Percentiles rank a stretch among this genome's conserved stretches.
These are phyloP conservation scores for Trichoderma sp. DNA, from an alignment of 2,329 filamentous ascomycete species.

Conservation along the genomic window DNA sequence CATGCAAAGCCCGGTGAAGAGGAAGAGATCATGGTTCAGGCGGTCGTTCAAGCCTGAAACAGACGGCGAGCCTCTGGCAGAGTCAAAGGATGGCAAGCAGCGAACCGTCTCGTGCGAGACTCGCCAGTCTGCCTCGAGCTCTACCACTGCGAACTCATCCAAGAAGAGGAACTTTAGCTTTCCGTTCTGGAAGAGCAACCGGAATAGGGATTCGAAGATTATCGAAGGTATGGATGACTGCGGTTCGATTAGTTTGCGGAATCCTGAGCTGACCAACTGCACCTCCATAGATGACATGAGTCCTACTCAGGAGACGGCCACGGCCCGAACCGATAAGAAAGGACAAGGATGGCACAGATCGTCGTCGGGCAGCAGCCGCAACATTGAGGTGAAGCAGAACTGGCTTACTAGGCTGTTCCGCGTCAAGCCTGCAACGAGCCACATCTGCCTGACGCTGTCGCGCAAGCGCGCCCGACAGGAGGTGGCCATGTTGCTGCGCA, in stretches of 20 bases:
- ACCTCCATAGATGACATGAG: background rate
- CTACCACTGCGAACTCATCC: constrained; percentile 34
- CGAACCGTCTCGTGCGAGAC: constrained; percentile 29
- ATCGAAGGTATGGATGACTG: constrained; percentile 46
- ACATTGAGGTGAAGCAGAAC: constrained; percentile 71
- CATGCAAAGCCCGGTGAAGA: constrained; percentile 37
- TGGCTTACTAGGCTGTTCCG: constrained; percentile 90
- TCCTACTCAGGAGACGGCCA: background rate
- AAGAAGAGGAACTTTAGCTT: constrained; percentile 59
- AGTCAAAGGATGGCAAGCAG: constrained; percentile 21
- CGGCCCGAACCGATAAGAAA: background rate
- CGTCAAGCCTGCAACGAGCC: constrained; percentile 77
- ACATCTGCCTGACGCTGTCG: constrained; percentile 74
- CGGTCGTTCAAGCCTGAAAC: constrained; percentile 45
- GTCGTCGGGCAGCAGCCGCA: constrained; percentile 47
- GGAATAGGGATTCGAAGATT: constrained; percentile 48
- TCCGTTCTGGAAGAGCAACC: constrained; percentile 58
- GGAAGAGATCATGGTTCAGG: constrained; percentile 58
- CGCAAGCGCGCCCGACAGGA: constrained; percentile 73
- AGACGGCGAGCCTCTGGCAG: constrained; percentile 12
- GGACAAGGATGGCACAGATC: constrained; percentile 40
- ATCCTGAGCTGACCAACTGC: background rate
- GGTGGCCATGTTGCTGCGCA: constrained; percentile 70
- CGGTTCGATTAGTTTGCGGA: background rate
- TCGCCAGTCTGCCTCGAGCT: constrained; percentile 30